phyloP scores from a whole-genome alignment of 2,329 filamentous ascomycete species.

The Colletotrichum spaethianum region DNA sequence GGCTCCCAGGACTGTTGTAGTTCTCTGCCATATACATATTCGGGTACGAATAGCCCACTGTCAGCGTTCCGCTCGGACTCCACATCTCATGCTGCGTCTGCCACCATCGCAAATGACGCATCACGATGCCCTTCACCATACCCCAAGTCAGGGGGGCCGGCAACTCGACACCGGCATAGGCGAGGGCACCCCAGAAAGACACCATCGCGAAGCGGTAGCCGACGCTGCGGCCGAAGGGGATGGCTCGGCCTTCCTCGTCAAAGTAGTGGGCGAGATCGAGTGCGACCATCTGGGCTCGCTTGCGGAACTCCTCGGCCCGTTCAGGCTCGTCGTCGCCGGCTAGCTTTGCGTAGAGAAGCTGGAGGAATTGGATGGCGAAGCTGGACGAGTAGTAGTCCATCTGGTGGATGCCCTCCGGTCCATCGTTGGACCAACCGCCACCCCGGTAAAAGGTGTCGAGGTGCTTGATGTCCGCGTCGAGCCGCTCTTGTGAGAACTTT shows the following conservation, averaged over 20 bases:
- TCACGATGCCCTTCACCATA: conserved; percentile 81
- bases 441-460: conserved; percentile 87
- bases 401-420: conserved; percentile 83
- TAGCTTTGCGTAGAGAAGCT: conserved; percentile 82
- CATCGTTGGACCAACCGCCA: conserved; percentile 86
- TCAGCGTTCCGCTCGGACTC: conserved; percentile 81
- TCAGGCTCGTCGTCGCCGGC: conserved; percentile 76
- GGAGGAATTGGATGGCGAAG: conserved; percentile 86
- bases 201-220: conserved; percentile 90
- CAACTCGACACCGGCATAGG: conserved; percentile 81
- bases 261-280: conserved; percentile 84
- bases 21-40: conserved; percentile 89
- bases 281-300: conserved; percentile 76
- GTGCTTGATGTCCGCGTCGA: conserved; percentile 83
- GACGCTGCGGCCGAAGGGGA: conserved; percentile 83
- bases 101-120: conserved; percentile 86
- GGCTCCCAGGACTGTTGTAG: conserved; percentile 83
- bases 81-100: conserved; percentile 82
- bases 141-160: conserved; percentile 82
- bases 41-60: conserved; percentile 82
- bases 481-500: conserved; percentile 76
- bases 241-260: conserved; percentile 78
- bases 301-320: conserved; percentile 78
- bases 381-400: conserved; percentile 90
- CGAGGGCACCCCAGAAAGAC: conserved; percentile 85